A percentile compares a stretch with the other conserved stretches of the same genome.
phyloP scores from a whole-genome alignment of 352 stramenopile species.

The Phytophthora cryptogea region DNA sequence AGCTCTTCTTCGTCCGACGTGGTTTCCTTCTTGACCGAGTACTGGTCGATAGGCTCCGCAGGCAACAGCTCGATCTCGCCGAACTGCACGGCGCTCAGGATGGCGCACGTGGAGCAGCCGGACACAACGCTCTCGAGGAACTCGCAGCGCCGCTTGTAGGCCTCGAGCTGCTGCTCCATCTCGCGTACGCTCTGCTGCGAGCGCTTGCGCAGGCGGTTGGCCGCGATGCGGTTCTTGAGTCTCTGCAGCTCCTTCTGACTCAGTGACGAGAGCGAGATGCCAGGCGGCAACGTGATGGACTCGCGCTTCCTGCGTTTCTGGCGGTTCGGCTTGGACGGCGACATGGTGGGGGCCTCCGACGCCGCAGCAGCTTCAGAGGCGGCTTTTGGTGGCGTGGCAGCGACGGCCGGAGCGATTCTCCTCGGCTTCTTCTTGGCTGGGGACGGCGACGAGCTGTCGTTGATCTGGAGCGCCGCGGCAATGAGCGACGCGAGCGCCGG shows the following conservation, averaged over 20 bases:
- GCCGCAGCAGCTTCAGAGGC: background rate
- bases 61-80: constrained; percentile 24
- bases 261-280: constrained; percentile 30
- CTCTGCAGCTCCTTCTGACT: constrained; percentile 51
- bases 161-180: constrained; percentile 40
- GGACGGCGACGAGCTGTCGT: background rate
- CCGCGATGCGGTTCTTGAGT: constrained; percentile 63
- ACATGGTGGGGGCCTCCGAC: constrained; percentile 2
- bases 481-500: constrained; percentile 15
- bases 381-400: too few relatives aligned
- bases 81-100: constrained; percentile 7
- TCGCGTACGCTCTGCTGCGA: constrained; percentile 51
- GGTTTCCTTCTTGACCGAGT: constrained; percentile 4
- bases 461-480: constrained; percentile 1
- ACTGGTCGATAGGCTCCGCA: background rate
- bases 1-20: constrained; percentile 7
- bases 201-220: constrained; percentile 48
- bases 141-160: constrained; percentile 41
- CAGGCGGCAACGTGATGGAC: constrained; percentile 48
- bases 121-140: constrained; percentile 38
- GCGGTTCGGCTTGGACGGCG: constrained; percentile 8
- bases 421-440: background rate
- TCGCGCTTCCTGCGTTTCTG: constrained; percentile 53
- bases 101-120: constrained; percentile 35
- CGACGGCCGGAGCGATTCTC: background rate